Evolutionary conservation across 305 asterid species (phyloP).

Genomic region (Nicotiana rustica): DNA sequence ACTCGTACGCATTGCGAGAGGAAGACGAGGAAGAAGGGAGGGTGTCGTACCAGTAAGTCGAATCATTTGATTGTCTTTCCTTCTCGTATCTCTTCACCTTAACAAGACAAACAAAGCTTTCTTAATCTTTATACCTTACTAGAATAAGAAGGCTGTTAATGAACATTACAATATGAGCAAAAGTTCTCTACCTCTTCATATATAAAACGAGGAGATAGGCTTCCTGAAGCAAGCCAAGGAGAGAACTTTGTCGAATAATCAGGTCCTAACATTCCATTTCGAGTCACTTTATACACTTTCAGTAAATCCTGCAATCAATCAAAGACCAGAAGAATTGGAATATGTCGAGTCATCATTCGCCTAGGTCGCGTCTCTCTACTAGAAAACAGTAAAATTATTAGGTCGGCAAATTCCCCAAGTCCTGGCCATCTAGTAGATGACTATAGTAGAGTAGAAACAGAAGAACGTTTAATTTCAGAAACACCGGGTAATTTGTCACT

Average conservation of each 20-base stretch:
- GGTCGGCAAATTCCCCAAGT: neutral
- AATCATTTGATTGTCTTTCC: constrained; percentile 74
- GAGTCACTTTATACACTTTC: constrained; percentile 77
- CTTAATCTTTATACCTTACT: constrained; percentile 40
- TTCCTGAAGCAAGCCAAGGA: constrained; percentile 95
- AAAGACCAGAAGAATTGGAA: constrained; percentile 3
- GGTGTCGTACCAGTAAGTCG: constrained; percentile 79
- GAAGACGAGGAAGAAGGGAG: constrained; percentile 33
- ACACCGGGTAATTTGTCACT: constrained; percentile 15
- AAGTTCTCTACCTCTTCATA: constrained; percentile 73
- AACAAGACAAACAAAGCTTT: constrained; percentile 39
- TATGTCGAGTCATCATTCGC: neutral
- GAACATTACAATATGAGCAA: constrained; percentile 27
- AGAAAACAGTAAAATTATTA: neutral
- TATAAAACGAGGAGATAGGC: constrained; percentile 87
- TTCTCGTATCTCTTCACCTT: constrained; percentile 93
- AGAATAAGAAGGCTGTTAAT: neutral
- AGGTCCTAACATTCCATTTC: constrained; percentile 94
- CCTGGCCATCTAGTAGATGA: neutral
- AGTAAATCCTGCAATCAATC: constrained; percentile 65
- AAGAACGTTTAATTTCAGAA: constrained; percentile 18
- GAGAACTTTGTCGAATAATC: constrained; percentile 94
- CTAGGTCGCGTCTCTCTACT: neutral
- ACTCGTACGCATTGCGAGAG: neutral
- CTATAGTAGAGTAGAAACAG: neutral